Evolutionary conservation across 257 asterid genomes (phyloP).

Genomic region (Forsythia suspensa): DNA sequence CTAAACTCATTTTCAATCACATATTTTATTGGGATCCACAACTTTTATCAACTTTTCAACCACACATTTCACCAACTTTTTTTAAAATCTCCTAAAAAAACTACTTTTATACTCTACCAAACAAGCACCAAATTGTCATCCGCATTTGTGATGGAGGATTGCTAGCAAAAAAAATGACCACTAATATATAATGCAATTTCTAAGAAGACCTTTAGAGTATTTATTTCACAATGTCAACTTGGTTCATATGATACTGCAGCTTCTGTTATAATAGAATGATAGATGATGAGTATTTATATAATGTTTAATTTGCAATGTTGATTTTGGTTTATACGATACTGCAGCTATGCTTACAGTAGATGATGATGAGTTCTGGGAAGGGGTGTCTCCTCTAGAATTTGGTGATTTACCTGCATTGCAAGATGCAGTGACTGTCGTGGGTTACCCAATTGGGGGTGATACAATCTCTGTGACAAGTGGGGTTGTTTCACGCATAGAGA

Average conservation of each 20-base stretch:
- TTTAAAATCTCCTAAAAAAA: no score
- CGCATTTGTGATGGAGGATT: background rate
- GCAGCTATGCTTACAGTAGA: constrained; percentile 91
- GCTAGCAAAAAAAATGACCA: background rate
- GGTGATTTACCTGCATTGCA: constrained; percentile 88
- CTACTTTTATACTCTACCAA: no score
- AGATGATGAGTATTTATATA: background rate
- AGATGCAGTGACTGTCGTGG: constrained; percentile 97
- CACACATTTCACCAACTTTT: no score
- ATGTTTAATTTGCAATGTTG: constrained; percentile 11
- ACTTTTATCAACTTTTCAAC: no score
- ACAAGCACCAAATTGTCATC: background rate
- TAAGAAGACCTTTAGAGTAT: background rate
- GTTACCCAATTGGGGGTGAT: constrained; percentile 97
- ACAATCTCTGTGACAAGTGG: constrained; percentile 97
- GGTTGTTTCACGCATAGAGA: constrained; percentile 94
- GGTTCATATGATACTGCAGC: background rate
- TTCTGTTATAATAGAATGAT: background rate
- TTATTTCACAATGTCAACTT: background rate
- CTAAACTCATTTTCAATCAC: no score
- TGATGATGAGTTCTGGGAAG: constrained; percentile 98
- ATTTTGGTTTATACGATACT: constrained; percentile 32
- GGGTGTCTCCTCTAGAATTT: constrained; percentile 81
- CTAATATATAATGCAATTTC: background rate
- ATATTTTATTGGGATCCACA: no score